Evolutionary conservation across 2,329 filamentous ascomycete genomes (phyloP).

Genomic region (Pseudopithomyces maydicus): DNA sequence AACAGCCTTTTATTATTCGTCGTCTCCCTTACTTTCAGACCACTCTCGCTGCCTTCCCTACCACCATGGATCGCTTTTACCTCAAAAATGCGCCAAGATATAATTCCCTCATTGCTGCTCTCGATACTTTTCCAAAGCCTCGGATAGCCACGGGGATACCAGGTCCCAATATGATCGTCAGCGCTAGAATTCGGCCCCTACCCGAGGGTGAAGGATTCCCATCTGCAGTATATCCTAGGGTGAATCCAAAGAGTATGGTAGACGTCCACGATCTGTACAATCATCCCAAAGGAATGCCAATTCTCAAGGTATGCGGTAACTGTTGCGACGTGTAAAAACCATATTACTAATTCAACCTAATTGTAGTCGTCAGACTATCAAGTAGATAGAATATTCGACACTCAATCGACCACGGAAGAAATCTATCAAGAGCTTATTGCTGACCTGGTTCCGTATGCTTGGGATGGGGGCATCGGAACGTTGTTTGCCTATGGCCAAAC

Average conservation of each 20-base stretch:
- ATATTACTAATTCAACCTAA: conserved; percentile 13
- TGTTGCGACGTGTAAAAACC: background rate
- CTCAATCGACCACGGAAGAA: conserved; percentile 38
- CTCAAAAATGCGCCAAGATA: conserved; percentile 19
- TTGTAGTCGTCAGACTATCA: conserved; percentile 20
- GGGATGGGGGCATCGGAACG: conserved; percentile 55
- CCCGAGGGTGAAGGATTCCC: conserved; percentile 19
- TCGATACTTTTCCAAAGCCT: conserved; percentile 20
- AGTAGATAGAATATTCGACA: conserved; percentile 22
- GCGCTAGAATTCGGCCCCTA: conserved; percentile 19
- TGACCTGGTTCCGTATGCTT: conserved; percentile 53
- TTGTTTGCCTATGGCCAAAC: conserved; percentile 93
- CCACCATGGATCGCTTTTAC: conserved; percentile 23
- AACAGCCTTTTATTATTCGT: background rate
- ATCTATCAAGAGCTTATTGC: conserved; percentile 51
- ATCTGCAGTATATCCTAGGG: conserved; percentile 18
- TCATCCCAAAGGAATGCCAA: conserved; percentile 18
- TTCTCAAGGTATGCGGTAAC: conserved; percentile 17
- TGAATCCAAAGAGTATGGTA: conserved; percentile 19
- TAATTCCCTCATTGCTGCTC: conserved; percentile 14
- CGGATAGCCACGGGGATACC: conserved; percentile 15
- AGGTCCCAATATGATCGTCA: conserved; percentile 19
- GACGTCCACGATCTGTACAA: conserved; percentile 27
- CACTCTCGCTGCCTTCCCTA: background rate
- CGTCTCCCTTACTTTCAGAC: no score